These are phyloP conservation scores for Colletotrichum viniferum DNA, from an alignment of 2,329 filamentous ascomycete genomes.

Conservation along the genomic window DNA sequence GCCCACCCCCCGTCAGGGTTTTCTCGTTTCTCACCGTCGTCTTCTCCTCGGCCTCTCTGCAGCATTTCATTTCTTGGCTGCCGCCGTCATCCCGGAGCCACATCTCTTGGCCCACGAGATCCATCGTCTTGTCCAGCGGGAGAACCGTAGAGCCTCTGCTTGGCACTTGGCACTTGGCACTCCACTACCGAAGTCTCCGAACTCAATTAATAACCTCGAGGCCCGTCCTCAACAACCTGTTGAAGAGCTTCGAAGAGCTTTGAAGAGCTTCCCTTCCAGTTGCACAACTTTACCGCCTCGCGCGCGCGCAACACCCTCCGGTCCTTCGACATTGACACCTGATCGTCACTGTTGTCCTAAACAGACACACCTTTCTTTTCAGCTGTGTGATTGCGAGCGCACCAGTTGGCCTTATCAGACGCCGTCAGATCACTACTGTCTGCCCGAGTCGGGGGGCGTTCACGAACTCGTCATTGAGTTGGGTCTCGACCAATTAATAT, in stretches of 20 bases:
- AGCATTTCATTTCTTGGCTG: slow-evolving; percentile 9
- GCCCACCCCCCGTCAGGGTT: slow-evolving; percentile 8
- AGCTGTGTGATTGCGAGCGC: not conserved
- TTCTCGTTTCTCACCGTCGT: not conserved
- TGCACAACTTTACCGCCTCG: not conserved
- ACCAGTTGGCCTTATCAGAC: not conserved
- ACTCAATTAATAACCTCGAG: slow-evolving; percentile 13
- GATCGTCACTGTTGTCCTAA: not conserved
- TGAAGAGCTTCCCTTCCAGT: slow-evolving; percentile 7
- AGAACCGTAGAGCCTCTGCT: slow-evolving; percentile 8
- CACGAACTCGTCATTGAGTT: not conserved
- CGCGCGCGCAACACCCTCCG: not conserved
- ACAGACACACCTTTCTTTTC: not conserved
- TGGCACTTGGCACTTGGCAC: slow-evolving; percentile 9
- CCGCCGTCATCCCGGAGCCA: slow-evolving; percentile 18
- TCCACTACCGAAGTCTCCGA: slow-evolving; percentile 16
- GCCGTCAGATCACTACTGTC: not conserved
- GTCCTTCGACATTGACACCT: not conserved
- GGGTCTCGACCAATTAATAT: slow-evolving; percentile 1
- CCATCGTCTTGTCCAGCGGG: slow-evolving; percentile 14
- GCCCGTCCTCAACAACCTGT: not conserved
- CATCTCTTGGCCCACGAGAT: slow-evolving; percentile 22
- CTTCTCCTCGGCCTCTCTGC: slow-evolving; percentile 16
- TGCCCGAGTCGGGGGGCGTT: not conserved
- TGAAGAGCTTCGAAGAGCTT: slow-evolving; percentile 1